Evolutionary conservation across 768 basidiomycete genomes (phyloP).

Genomic region (Mycena haematopus): DNA sequence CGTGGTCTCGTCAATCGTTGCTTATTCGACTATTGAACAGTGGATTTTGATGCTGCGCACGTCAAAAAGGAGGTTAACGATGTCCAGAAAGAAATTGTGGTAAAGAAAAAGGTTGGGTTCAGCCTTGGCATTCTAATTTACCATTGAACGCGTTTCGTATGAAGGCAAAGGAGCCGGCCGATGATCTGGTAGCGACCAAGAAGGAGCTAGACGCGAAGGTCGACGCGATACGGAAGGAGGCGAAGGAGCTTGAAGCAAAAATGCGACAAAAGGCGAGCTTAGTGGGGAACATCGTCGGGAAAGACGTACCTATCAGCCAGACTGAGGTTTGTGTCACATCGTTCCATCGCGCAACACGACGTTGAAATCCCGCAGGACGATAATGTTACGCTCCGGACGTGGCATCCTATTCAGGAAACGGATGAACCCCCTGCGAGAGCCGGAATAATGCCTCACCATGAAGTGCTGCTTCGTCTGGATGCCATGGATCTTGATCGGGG

Average conservation of each 20-base stretch:
- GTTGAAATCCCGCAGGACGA: constrained; percentile 71
- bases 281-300: constrained; percentile 93
- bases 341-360: neutral
- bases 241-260: constrained; percentile 73
- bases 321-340: constrained; percentile 71
- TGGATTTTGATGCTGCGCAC: constrained; percentile 84
- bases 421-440: constrained; percentile 73
- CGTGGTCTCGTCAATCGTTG: constrained; percentile 1
- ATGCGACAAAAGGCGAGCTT: constrained; percentile 84
- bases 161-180: constrained; percentile 91
- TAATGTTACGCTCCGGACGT: constrained; percentile 80
- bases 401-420: constrained; percentile 87
- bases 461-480: constrained; percentile 91
- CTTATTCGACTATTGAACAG: constrained; percentile 47
- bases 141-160: neutral
- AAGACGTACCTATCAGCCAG: constrained; percentile 81
- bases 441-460: constrained; percentile 95
- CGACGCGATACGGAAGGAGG: constrained; percentile 74
- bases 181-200: constrained; percentile 88
- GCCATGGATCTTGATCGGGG: constrained; percentile 98
- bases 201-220: constrained; percentile 83
- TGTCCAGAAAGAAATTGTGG: constrained; percentile 92
- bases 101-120: constrained; percentile 83
- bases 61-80: constrained; percentile 85
- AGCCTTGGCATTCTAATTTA: neutral